phyloP scores from a whole-genome alignment of 768 basidiomycete species.

The Leccinum variicolor region DNA sequence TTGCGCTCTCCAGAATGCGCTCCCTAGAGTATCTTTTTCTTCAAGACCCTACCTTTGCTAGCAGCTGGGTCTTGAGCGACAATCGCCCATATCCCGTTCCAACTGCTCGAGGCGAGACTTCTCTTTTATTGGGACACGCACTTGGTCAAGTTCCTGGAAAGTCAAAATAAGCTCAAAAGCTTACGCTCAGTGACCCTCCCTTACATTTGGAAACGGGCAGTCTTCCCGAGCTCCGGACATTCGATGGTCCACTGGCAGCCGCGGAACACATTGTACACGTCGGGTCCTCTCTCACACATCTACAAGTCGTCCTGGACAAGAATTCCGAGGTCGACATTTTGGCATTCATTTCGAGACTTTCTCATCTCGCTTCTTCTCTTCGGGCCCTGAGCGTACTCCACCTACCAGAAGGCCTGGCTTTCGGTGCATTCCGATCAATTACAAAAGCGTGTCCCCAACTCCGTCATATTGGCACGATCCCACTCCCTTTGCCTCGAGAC shows the following conservation, averaged over 20 bases:
- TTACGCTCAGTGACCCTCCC: conserved; percentile 28
- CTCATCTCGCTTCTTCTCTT: conserved; percentile 28
- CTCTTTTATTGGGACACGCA: conserved; percentile 47
- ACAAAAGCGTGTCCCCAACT: conserved; percentile 33
- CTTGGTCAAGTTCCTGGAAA: conserved; percentile 46
- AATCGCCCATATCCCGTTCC: conserved; percentile 39
- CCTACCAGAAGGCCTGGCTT: conserved; percentile 31
- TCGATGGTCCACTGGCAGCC: conserved; percentile 45
- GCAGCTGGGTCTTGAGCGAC: conserved; percentile 47
- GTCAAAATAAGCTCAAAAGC: conserved; percentile 40
- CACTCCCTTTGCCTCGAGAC: conserved; percentile 33
- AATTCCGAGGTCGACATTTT: conserved; percentile 32
- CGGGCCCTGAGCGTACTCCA: conserved; percentile 36
- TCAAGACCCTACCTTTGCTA: conserved; percentile 35
- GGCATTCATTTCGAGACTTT: conserved; percentile 32
- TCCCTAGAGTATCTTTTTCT: conserved; percentile 45
- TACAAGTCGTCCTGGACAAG: conserved; percentile 44
- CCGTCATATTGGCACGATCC: conserved; percentile 38
- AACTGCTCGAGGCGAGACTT: conserved; percentile 47
- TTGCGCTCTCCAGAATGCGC: conserved; percentile 40
- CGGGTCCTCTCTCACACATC: conserved; percentile 38
- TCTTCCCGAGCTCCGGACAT: conserved; percentile 40
- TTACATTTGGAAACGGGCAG: conserved; percentile 29
- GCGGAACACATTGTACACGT: conserved; percentile 37
- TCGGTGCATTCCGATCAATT: conserved; percentile 31